Evolutionary conservation across 345 rosid genomes (phyloP), one percentile per base, ranked within the genome.

Genomic region (Erodium maritimum): DNA sequence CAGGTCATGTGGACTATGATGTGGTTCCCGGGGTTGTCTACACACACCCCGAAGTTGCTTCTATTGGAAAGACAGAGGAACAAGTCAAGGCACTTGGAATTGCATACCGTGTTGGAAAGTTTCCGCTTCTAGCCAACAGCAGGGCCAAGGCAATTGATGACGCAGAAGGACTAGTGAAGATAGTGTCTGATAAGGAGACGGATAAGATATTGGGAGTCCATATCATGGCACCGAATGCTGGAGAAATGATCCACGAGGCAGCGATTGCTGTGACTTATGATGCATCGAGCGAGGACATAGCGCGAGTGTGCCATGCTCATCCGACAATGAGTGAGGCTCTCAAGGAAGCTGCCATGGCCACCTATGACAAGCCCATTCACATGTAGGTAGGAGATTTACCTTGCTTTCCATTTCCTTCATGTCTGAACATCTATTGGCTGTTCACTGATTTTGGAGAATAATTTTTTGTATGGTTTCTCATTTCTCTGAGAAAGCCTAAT

Each of bases 281-380:
- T 69, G 97, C 99, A 45, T 55, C 82, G 0, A 94, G 99, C 16
- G 97, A 87, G 81, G 99, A 90, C 71, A 94, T 94, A 12, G 96
- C 97, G 16, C 88, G 96, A 5, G 91, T 90, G 50, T 94, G 99
- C 78, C 99, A 90, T 52, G 99, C 99, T 24, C 99, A 87, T 63
- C 99, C 99, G 17, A 94, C 99, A 18, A 83, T 94, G 99, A 94
- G 99, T 46, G 99, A 94, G 71, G 99, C 97, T 23, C 59, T 94
- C 77, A 94, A 94, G 90, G 99, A 94, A 81, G 99, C 99, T 51
- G 99, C 97, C 52, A 87, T 94, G 99, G 99, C 99, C 52, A 87
- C 99, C 57, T 71, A 90, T 51, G 99, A 90, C 88, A 94, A 90
- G 82, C 96, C 99, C 67, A 90, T 94, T 79, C 99, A 94, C 79